A percentile compares a stretch with the other conserved stretches of the same genome.
These are phyloP conservation scores for Acer negundo DNA, from an alignment of 345 rosid species.

Conservation along the genomic window DNA sequence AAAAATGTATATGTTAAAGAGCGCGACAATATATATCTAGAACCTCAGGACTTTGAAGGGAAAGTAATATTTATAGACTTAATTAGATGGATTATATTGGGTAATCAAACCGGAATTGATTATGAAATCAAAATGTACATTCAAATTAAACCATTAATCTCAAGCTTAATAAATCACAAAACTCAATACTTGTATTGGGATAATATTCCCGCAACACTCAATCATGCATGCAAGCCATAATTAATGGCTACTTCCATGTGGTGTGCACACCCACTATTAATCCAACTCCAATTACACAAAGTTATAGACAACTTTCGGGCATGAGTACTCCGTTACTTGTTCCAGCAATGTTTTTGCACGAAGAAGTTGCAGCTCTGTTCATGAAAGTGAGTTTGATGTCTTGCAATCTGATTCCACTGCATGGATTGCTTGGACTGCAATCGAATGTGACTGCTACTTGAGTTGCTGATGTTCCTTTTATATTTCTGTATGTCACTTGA, in stretches of 20 bases:
- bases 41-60: no score
- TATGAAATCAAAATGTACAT: no score
- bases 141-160: no score
- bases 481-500: slow-evolving; percentile 32
- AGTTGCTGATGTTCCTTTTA: slow-evolving; percentile 42
- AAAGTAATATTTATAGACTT: no score
- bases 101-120: no score
- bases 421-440: slow-evolving; percentile 37
- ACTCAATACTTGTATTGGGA: neutral
- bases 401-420: slow-evolving; percentile 31
- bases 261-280: neutral
- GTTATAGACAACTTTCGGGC: slow-evolving; percentile 31
- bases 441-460: slow-evolving; percentile 36
- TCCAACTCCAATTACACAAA: no score
- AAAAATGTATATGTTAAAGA: no score
- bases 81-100: no score
- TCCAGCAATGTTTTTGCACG: slow-evolving; percentile 31
- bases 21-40: no score
- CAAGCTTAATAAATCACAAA: neutral
- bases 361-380: slow-evolving; percentile 30
- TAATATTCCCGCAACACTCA: slow-evolving; percentile 1
- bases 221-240: slow-evolving; percentile 4
- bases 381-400: slow-evolving; percentile 38
- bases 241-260: slow-evolving; percentile 5
- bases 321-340: slow-evolving; percentile 27